Evolutionary conservation across 2,329 filamentous ascomycete genomes (phyloP).

Genomic region (Botrytis hyacinthi): DNA sequence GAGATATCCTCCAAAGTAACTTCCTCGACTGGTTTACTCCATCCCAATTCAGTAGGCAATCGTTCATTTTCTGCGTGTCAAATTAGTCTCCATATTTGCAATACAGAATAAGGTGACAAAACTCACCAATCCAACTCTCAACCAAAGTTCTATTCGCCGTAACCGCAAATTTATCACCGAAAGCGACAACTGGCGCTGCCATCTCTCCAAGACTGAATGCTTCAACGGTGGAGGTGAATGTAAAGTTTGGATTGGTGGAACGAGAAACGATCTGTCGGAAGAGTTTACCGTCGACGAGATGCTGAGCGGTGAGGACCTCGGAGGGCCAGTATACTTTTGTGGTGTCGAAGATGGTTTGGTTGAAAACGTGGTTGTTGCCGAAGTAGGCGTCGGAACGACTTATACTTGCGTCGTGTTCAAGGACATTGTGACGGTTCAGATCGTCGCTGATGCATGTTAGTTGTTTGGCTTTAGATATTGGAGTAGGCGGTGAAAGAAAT

Average conservation of each 20-base stretch:
- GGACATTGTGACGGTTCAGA: slow-evolving; percentile 4
- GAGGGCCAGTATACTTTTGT: slow-evolving; percentile 3
- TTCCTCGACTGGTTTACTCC: background rate
- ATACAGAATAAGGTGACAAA: background rate
- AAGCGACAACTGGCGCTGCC: background rate
- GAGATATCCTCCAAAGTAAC: background rate
- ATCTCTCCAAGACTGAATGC: slow-evolving; percentile 11
- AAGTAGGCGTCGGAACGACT: slow-evolving; percentile 50
- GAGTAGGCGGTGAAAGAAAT: background rate
- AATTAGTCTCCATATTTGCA: background rate
- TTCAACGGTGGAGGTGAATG: background rate
- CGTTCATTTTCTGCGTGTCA: slow-evolving; percentile 4
- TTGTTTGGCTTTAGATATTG: slow-evolving; percentile 29
- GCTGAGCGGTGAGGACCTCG: background rate
- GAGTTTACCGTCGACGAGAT: background rate
- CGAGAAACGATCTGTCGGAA: background rate
- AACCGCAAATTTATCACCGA: background rate
- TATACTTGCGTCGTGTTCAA: slow-evolving; percentile 9
- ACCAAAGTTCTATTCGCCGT: background rate
- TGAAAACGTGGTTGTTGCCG: slow-evolving; percentile 53
- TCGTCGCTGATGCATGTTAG: background rate
- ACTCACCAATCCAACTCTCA: slow-evolving; percentile 4
- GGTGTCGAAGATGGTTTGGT: slow-evolving; percentile 45
- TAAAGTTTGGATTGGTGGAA: background rate
- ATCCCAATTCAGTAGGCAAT: background rate